Evolutionary conservation across 2,329 filamentous ascomycete genomes (phyloP).

Genomic region (Colletotrichum sp.): DNA sequence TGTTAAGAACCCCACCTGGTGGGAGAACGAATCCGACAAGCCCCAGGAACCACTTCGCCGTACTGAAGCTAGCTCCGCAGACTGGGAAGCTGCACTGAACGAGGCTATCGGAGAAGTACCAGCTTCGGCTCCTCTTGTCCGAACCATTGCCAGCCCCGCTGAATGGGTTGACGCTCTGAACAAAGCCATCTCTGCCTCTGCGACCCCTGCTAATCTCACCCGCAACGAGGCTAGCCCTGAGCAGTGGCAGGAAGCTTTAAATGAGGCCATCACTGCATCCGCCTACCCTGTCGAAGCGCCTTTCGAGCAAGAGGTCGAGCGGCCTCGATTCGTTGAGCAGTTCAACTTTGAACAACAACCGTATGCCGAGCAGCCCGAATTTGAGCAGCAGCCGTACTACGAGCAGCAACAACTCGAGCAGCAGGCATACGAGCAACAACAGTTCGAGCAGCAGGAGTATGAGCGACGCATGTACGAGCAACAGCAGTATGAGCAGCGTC

Average conservation of each 20-base stretch:
- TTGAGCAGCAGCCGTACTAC: background rate
- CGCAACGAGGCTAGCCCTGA: slow-evolving; percentile 10
- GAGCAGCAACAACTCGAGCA: background rate
- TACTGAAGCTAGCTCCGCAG: background rate
- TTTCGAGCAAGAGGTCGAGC: background rate
- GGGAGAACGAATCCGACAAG: background rate
- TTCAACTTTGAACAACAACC: background rate
- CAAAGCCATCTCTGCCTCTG: background rate
- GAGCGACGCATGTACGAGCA: background rate
- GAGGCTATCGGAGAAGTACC: background rate
- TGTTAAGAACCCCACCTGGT: slow-evolving; percentile 10
- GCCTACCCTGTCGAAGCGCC: background rate
- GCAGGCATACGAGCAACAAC: background rate
- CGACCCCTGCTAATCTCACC: background rate
- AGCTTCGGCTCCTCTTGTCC: background rate
- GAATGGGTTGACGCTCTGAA: slow-evolving; percentile 22
- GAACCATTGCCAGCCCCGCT: slow-evolving; percentile 4
- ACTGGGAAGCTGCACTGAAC: slow-evolving; percentile 20
- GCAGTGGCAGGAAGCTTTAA: slow-evolving; percentile 20
- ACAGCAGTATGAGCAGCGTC: background rate
- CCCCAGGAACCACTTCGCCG: background rate
- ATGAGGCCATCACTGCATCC: slow-evolving; percentile 16
- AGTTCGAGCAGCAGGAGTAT: background rate
- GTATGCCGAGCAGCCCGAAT: background rate
- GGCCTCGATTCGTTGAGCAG: background rate